Percentiles rank a stretch among this genome's conserved stretches.
These are phyloP conservation scores for Dictyostelium firmibasis DNA, from an alignment of 78 protist genomes.

Conservation along the genomic window DNA sequence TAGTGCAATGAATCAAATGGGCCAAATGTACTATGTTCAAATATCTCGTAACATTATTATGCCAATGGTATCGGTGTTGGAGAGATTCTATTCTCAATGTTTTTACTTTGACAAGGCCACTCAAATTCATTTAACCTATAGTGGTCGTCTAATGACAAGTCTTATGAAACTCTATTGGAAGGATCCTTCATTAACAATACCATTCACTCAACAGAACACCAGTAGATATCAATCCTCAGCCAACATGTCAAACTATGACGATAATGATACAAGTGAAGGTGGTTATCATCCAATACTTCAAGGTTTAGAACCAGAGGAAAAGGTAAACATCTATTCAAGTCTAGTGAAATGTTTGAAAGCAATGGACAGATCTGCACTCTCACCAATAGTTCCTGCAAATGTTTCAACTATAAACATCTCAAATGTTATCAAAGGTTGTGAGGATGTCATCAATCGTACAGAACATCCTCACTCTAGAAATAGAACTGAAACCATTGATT, in stretches of 20 bases:
- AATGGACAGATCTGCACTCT: conserved; percentile 63
- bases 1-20: background rate
- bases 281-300: conserved; percentile 62
- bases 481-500: conserved; percentile 26
- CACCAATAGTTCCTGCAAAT: conserved; percentile 30
- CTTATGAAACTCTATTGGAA: conserved; percentile 41
- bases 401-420: conserved; percentile 5
- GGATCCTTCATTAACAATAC: conserved; percentile 19
- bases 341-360: conserved; percentile 51
- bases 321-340: background rate
- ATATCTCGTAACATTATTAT: conserved; percentile 32
- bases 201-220: background rate
- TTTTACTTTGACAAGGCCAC: conserved; percentile 74
- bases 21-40: background rate
- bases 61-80: conserved; percentile 50
- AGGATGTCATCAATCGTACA: conserved; percentile 36
- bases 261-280: background rate
- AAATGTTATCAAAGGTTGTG: conserved; percentile 60
- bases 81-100: conserved; percentile 73
- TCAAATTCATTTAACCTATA: conserved; percentile 35
- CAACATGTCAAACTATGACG: background rate
- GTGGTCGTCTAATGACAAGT: conserved; percentile 43
- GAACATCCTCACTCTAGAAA: background rate
- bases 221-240: background rate
- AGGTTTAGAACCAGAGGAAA: conserved; percentile 22